Base-by-base conservation (phyloP, 139 green algal genomes). In the Chlorella sp. region DNA sequence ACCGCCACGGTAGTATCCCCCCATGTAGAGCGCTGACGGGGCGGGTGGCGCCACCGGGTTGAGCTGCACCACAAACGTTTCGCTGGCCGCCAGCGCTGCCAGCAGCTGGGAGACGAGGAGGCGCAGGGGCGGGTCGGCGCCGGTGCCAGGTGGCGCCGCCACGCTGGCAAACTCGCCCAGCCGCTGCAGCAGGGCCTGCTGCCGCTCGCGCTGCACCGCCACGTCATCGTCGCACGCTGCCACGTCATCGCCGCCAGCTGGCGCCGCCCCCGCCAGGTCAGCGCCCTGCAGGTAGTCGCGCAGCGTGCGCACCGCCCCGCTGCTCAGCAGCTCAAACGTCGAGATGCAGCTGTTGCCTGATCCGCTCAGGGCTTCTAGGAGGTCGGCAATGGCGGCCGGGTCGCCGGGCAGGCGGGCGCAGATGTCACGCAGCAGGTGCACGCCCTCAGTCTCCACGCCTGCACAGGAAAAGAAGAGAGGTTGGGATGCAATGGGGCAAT, bases 301-400 rank as follows among this genome's bases (percentile, higher is more conserved):
- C 36, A 99, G 92, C 36, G 92, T 82, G n/a, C 81, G 81, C 36
- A 98, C 93, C 34, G 91, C 92, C 0, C 97, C 97, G 81, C 95
- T 97, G 90, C 89, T 95, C 9, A 99, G 81, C 87, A 99, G 95
- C 95, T 99, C 97, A 94, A 99, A 99, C 21, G 97, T 97, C 28
- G 94, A 97, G n/a, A 99, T 88, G 57, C 86, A 89, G 90, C 53
- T 83, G 34, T 61, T 71, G 60, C 89, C 91, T 21, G 86, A 87
- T 57, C 89, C 89, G 37, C 88, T 86, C 71, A 95, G 89, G 48
- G 87, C 83, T 0, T 75, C 79, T 85, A 97, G 89, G 64, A 98
- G 84, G 61, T 91, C 88, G 75, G 73, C 32, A 32, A 94, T 42
- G 21, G 91, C 91, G 2, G 66, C 87, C 0, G 80, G 80, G 81